phyloP scores from a whole-genome alignment of 2,329 filamentous ascomycete genomes.

The Biscogniauxia marginata region DNA sequence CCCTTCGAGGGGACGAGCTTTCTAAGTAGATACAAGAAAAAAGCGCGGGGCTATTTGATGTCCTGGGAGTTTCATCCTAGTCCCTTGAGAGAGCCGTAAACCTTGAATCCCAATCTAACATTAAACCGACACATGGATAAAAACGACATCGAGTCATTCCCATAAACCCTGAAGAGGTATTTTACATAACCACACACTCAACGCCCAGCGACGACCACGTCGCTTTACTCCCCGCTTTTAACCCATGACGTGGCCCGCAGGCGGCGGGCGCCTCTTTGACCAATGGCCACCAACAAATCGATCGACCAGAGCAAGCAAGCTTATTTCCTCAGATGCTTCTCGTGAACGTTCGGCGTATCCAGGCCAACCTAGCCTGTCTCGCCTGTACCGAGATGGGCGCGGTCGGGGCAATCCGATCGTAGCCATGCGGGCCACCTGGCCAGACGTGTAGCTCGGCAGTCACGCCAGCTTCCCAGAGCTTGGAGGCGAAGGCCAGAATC shows the following conservation, averaged over 20 bases:
- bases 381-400: constrained; percentile 30
- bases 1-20: not conserved
- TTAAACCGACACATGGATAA: not conserved
- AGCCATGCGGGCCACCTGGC: constrained; percentile 34
- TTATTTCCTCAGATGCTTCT: constrained; percentile 13
- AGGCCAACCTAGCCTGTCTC: constrained; percentile 28
- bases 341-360: constrained; percentile 28
- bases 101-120: not conserved
- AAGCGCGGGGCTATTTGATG: not conserved
- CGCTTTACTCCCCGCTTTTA: not conserved
- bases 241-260: not conserved
- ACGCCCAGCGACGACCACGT: not conserved
- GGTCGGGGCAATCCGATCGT: constrained; percentile 30
- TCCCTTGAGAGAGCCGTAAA: not conserved
- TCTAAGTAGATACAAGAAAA: not conserved
- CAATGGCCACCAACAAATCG: not conserved
- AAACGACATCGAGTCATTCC: not conserved
- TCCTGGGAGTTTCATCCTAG: not conserved
- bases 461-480: constrained; percentile 34
- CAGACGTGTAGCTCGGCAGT: constrained; percentile 36
- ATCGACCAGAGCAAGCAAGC: not conserved
- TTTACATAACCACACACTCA: not conserved
- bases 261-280: not conserved
- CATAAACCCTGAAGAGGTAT: not conserved
- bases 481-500: constrained; percentile 33